A percentile compares a stretch with the other conserved stretches of the same genome.
phyloP scores from a whole-genome alignment of 495 filamentous ascomycete genomes.

The Neurospora sp. region DNA sequence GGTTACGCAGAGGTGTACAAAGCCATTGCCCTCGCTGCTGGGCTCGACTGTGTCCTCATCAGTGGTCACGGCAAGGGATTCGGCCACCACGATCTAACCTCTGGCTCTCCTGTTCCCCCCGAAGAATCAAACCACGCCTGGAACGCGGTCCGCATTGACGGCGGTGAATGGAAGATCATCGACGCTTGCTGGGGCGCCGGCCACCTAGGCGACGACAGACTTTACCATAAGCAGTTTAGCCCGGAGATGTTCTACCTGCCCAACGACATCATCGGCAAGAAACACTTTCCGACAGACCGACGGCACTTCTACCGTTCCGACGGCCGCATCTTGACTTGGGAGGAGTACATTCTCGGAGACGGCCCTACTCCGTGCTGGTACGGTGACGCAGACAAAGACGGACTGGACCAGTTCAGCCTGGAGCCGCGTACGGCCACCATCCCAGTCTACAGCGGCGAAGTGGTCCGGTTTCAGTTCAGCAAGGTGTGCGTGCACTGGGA shows the following conservation, averaged over 20 bases:
- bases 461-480: slow-evolving; percentile 63
- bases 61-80: slow-evolving; percentile 82
- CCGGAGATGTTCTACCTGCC: slow-evolving; percentile 61
- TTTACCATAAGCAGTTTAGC: slow-evolving; percentile 59
- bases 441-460: slow-evolving; percentile 34
- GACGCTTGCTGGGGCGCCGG: slow-evolving; percentile 94
- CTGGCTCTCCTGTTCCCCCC: slow-evolving; percentile 49
- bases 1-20: slow-evolving; percentile 83
- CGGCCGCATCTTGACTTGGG: slow-evolving; percentile 48
- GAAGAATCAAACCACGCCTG: slow-evolving; percentile 62
- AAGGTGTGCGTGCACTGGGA: slow-evolving; percentile 74
- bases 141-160: slow-evolving; percentile 84
- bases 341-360: slow-evolving; percentile 61
- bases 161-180: slow-evolving; percentile 81
- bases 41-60: slow-evolving; percentile 61
- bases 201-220: slow-evolving; percentile 31
- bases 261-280: slow-evolving; percentile 73
- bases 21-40: slow-evolving; percentile 60
- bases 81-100: slow-evolving; percentile 46
- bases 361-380: slow-evolving; percentile 42
- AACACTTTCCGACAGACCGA: slow-evolving; percentile 66
- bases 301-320: slow-evolving; percentile 55
- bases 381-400: slow-evolving; percentile 45
- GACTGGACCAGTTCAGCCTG: slow-evolving; percentile 52
- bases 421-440: slow-evolving; percentile 49